Conservation (phyloP, 441 rosid genomes). For the Syzygium malaccense region DNA sequence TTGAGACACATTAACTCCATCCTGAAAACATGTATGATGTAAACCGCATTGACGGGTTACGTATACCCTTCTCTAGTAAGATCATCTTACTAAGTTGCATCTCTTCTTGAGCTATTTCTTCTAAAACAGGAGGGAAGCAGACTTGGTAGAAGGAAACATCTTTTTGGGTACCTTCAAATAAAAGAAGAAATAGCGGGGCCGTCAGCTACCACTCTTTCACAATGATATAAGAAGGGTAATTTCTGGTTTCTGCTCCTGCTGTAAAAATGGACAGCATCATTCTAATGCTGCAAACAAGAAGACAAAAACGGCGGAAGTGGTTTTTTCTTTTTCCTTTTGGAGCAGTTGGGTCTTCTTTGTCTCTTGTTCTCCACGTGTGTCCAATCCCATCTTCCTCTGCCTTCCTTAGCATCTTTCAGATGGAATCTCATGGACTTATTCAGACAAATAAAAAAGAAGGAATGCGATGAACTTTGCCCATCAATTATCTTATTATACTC, state of each 20-base stretch:
- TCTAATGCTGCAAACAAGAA: neutral
- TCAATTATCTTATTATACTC: neutral
- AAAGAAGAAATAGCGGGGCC: neutral
- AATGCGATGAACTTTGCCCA: neutral
- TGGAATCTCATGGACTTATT: neutral
- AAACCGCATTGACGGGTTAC: neutral
- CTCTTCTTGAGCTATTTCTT: neutral
- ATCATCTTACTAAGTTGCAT: neutral
- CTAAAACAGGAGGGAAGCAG: neutral
- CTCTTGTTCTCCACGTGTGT: neutral
- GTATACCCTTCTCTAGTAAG: neutral
- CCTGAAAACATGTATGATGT: neutral
- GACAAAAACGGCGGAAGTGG: neutral
- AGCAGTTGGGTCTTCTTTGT: neutral
- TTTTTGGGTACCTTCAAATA: neutral
- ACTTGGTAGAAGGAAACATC: neutral
- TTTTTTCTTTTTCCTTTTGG: neutral
- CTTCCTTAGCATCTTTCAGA: neutral
- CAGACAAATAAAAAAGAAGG: neutral
- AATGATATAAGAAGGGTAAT: neutral
- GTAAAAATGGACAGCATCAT: neutral
- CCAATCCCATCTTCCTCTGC: neutral
- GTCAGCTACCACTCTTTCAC: neutral
- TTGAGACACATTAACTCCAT: neutral
- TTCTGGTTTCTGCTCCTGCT: neutral